These are phyloP conservation scores for Juglanconis sp. DNA, from an alignment of 2,329 filamentous ascomycete species.

Conservation along the genomic window DNA sequence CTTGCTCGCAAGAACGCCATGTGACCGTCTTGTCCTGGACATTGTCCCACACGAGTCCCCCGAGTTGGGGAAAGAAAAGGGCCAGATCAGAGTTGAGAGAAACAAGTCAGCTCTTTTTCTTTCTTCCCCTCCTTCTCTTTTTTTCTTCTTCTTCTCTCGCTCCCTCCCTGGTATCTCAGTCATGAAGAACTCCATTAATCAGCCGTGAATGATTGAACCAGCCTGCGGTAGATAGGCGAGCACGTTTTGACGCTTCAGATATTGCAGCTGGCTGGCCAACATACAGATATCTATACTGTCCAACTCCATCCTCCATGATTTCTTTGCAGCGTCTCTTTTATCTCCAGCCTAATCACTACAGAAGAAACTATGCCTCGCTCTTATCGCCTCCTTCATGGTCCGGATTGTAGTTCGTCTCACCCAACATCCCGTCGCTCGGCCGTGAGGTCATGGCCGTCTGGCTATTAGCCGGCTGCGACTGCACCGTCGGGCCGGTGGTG, in stretches of 20 bases:
- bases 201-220: not conserved
- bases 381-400: constrained; percentile 49
- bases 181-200: not conserved
- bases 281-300: no score
- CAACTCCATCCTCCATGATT: no score
- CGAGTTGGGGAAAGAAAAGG: not conserved
- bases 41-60: no score
- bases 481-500: constrained; percentile 52
- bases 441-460: constrained; percentile 58
- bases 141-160: no score
- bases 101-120: not conserved
- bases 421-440: constrained; percentile 52
- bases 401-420: constrained; percentile 68
- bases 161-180: not conserved
- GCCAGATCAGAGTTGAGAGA: not conserved
- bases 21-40: no score
- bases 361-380: constrained; percentile 4
- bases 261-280: not conserved
- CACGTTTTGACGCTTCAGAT: no score
- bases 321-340: no score
- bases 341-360: not conserved
- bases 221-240: not conserved
- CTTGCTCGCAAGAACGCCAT: not conserved
- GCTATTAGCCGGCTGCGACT: constrained; percentile 52
- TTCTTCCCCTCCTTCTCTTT: not conserved